Evolutionary conservation across 2,329 filamentous ascomycete genomes (phyloP).

Genomic region (Fusarium fracticaudum): DNA sequence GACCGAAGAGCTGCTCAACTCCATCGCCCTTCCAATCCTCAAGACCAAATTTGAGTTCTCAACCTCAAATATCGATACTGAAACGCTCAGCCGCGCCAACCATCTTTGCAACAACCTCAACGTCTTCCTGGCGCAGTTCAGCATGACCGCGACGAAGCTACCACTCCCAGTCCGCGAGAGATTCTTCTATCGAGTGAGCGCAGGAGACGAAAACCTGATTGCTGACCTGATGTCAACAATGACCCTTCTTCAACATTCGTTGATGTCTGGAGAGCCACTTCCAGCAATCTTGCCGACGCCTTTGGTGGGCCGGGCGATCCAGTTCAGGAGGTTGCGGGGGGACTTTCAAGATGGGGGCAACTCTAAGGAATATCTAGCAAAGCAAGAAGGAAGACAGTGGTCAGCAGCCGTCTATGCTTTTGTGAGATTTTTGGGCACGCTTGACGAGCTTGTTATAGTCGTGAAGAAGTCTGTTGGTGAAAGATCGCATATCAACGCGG

Average conservation of each 20-base stretch:
- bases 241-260: constrained; percentile 15
- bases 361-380: background rate
- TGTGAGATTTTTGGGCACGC: constrained; percentile 9
- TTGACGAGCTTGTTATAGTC: constrained; percentile 10
- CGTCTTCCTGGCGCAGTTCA: constrained; percentile 14
- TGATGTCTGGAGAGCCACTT: constrained; percentile 9
- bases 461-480: constrained; percentile 18
- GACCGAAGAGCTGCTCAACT: constrained; percentile 1
- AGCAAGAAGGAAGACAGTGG: constrained; percentile 10
- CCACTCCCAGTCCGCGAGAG: constrained; percentile 5
- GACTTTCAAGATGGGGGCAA: constrained; percentile 13
- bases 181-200: constrained; percentile 2
- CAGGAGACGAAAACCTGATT: constrained; percentile 3
- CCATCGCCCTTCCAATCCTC: constrained; percentile 2
- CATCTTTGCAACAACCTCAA: constrained; percentile 15
- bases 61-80: constrained; percentile 11
- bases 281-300: constrained; percentile 10
- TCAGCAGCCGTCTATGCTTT: constrained; percentile 14
- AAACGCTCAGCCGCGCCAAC: constrained; percentile 9
- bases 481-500: constrained; percentile 5
- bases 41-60: constrained; percentile 24
- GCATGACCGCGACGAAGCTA: constrained; percentile 4
- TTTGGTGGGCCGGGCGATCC: constrained; percentile 8
- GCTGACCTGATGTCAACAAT: constrained; percentile 17
- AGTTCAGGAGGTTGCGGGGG: constrained; percentile 11